Conservation (phyloP, 495 filamentous ascomycete species). For the Xylona heveae region DNA sequence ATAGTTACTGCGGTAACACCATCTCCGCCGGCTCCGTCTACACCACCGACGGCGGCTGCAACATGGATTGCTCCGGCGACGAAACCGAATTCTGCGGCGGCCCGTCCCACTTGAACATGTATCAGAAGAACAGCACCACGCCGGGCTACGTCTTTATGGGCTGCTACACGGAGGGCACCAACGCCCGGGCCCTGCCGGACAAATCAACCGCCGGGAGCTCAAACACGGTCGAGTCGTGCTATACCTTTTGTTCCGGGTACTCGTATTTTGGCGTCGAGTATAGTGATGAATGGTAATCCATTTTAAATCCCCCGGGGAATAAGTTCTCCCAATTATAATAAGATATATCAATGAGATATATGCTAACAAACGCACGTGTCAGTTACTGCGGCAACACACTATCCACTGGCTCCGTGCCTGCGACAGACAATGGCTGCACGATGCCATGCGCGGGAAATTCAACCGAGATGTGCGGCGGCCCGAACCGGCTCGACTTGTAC, state of each 20-base stretch:
- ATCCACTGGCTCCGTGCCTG: neutral
- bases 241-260: neutral
- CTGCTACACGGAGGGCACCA: conserved; percentile 1
- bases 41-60: neutral
- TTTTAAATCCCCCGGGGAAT: too few relatives aligned
- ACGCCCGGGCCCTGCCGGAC: neutral
- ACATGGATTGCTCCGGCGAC: neutral
- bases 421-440: conserved; percentile 3
- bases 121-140: conserved; percentile 1
- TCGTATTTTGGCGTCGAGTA: neutral
- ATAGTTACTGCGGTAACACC: conserved; percentile 1
- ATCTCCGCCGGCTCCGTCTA: neutral
- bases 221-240: conserved; percentile 4
- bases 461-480: conserved; percentile 2
- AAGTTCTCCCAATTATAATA: too few relatives aligned
- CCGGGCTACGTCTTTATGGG: too few relatives aligned
- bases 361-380: neutral
- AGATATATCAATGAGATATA: too few relatives aligned
- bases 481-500: conserved; percentile 24
- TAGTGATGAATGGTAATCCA: conserved; percentile 1
- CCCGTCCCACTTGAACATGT: neutral
- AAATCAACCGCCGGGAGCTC: neutral
- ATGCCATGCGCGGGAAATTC: conserved; percentile 2
- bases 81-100: neutral
- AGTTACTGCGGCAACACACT: conserved; percentile 2